Evolutionary conservation across 257 asterid species (phyloP).

Genomic region (Eustoma russellianum): DNA sequence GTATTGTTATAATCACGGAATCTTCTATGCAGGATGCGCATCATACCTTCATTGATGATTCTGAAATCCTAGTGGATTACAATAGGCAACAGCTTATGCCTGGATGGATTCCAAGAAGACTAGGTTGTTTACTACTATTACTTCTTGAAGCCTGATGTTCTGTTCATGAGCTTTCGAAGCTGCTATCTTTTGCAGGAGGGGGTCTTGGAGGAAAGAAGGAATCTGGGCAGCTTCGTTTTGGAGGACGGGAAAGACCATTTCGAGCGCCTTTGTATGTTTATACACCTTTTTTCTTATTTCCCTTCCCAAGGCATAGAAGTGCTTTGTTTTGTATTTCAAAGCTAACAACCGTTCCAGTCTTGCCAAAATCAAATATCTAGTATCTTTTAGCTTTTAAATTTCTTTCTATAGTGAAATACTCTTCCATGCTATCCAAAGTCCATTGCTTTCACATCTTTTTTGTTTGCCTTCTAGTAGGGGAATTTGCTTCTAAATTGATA

Average conservation of each 20-base stretch:
- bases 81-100: slow-evolving; percentile 93
- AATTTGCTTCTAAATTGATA: too few relatives aligned
- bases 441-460: too few relatives aligned
- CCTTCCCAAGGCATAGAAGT: neutral
- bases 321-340: neutral
- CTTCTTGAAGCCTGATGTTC: slow-evolving; percentile 4
- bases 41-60: slow-evolving; percentile 68
- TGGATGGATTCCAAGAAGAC: slow-evolving; percentile 98
- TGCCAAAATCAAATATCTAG: neutral
- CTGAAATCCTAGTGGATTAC: slow-evolving; percentile 87
- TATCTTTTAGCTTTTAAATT: neutral
- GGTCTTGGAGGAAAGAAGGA: slow-evolving; percentile 98
- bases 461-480: too few relatives aligned
- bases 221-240: slow-evolving; percentile 96
- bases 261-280: slow-evolving; percentile 63
- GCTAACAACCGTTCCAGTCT: neutral
- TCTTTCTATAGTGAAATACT: too few relatives aligned
- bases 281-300: slow-evolving; percentile 4
- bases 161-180: slow-evolving; percentile 6
- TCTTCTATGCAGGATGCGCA: slow-evolving; percentile 58
- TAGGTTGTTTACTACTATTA: slow-evolving; percentile 37
- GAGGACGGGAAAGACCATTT: slow-evolving; percentile 95
- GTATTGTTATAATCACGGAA: neutral
- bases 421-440: too few relatives aligned
- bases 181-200: slow-evolving; percentile 51